These are phyloP conservation scores for Purpureocillium lavendulum DNA, from an alignment of 2,329 filamentous ascomycete genomes.

Conservation along the genomic window DNA sequence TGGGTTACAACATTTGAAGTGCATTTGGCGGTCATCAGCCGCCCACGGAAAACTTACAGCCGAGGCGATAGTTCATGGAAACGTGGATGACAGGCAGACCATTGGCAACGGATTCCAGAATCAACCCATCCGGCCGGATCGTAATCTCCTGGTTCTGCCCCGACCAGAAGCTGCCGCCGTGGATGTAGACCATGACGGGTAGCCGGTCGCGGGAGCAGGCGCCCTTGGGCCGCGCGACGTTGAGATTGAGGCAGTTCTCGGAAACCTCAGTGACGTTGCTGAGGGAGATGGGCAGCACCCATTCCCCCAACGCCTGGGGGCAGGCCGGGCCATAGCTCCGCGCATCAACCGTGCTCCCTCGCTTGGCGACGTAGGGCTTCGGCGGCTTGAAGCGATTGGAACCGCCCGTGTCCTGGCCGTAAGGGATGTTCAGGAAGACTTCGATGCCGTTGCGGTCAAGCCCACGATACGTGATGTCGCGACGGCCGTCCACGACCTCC, in stretches of 20 bases:
- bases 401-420: constrained; percentile 36
- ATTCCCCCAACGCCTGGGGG: constrained; percentile 28
- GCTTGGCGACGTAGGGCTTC: constrained; percentile 18
- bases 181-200: constrained; percentile 27
- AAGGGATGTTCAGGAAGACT: constrained; percentile 37
- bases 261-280: constrained; percentile 28
- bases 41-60: constrained; percentile 6
- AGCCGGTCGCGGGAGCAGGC: constrained; percentile 11
- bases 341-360: constrained; percentile 26
- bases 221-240: constrained; percentile 21
- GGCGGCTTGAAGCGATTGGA: constrained; percentile 38
- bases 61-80: constrained; percentile 23
- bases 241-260: constrained; percentile 26
- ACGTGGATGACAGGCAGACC: constrained; percentile 26
- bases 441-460: constrained; percentile 34
- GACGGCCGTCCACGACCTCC: constrained; percentile 9
- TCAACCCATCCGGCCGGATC: constrained; percentile 33
- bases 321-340: constrained; percentile 33
- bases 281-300: constrained; percentile 19
- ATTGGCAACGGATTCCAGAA: constrained; percentile 35
- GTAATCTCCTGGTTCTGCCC: constrained; percentile 22
- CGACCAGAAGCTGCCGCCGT: constrained; percentile 23
- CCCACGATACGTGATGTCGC: constrained; percentile 31
- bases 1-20: too few relatives aligned
- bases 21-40: too few relatives aligned